A percentile compares a stretch with the other conserved stretches of the same genome.
phyloP scores from a whole-genome alignment of 192 early-diverging fungal genomes.

The Spizellomyces sp. region DNA sequence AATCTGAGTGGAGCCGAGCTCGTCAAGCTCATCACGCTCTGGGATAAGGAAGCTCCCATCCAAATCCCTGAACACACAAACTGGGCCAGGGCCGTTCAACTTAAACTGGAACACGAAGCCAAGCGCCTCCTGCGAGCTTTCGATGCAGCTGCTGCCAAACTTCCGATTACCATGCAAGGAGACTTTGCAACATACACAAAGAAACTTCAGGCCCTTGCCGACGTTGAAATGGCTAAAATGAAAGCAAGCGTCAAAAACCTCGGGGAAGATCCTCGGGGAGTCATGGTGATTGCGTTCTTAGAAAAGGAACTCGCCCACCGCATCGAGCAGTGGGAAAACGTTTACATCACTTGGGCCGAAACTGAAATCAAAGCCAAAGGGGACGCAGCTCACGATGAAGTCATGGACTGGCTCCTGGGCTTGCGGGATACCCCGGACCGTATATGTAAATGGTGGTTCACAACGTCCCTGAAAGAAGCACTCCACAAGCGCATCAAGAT shows the following conservation, averaged over 20 bases:
- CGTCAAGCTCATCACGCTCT: conserved; percentile 16
- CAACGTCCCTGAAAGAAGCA: neutral
- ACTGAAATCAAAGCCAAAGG: neutral
- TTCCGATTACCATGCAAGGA: neutral
- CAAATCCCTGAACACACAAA: conserved; percentile 31
- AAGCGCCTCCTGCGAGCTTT: conserved; percentile 14
- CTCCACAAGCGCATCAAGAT: conserved; percentile 6
- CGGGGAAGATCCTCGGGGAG: conserved; percentile 13
- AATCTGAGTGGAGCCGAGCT: conserved; percentile 12
- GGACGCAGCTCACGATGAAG: conserved; percentile 10
- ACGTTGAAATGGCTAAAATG: conserved; percentile 10
- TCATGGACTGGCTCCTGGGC: neutral
- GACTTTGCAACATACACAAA: conserved; percentile 10
- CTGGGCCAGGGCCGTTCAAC: conserved; percentile 23
- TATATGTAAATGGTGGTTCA: conserved; percentile 21
- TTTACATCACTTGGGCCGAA: conserved; percentile 11
- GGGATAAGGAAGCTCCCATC: conserved; percentile 11
- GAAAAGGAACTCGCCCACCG: conserved; percentile 9
- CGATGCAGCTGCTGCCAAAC: neutral
- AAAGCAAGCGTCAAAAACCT: conserved; percentile 9
- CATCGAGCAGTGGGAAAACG: neutral
- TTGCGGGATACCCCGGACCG: neutral
- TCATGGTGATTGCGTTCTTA: conserved; percentile 10
- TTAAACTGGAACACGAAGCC: conserved; percentile 29
- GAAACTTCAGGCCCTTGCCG: neutral